phyloP scores from a whole-genome alignment of 805 yeast genomes.

The Metschnikowia matae region DNA sequence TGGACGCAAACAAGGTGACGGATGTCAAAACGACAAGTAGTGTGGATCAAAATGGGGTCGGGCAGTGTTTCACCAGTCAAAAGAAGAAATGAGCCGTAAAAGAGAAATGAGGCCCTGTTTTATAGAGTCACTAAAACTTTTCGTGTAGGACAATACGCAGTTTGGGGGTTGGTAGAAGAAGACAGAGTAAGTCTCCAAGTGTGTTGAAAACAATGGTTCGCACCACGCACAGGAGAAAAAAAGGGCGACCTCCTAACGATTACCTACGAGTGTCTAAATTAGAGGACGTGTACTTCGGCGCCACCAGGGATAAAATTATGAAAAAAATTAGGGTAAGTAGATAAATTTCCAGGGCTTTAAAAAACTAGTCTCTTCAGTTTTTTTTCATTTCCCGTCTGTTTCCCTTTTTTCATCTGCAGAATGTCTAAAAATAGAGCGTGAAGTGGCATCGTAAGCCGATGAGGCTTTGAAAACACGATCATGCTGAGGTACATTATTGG shows the following conservation, averaged over 20 bases:
- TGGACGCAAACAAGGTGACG: slow-evolving; percentile 9
- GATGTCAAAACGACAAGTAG: slow-evolving; percentile 12
- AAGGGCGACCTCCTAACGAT: neutral
- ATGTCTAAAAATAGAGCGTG: neutral
- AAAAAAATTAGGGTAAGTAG: neutral
- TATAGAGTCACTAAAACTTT: neutral
- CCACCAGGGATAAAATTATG: neutral
- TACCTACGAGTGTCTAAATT: neutral
- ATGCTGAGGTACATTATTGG: neutral
- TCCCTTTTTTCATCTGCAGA: too few relatives aligned
- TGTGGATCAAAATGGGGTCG: neutral
- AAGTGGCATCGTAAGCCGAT: neutral
- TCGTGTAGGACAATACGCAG: neutral
- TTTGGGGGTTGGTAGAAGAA: neutral
- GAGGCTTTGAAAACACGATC: neutral
- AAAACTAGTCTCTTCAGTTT: neutral
- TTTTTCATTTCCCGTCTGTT: too few relatives aligned
- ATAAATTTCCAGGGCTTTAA: neutral
- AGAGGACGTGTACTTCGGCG: neutral
- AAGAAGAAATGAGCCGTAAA: neutral
- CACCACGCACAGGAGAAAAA: slow-evolving; percentile 3
- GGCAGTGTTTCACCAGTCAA: neutral
- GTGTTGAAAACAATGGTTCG: slow-evolving; percentile 2
- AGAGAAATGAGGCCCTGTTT: neutral
- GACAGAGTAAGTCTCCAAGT: neutral